Conservation (phyloP, 371 early-diverging fungal genomes). For the Mucor piriformis region DNA sequence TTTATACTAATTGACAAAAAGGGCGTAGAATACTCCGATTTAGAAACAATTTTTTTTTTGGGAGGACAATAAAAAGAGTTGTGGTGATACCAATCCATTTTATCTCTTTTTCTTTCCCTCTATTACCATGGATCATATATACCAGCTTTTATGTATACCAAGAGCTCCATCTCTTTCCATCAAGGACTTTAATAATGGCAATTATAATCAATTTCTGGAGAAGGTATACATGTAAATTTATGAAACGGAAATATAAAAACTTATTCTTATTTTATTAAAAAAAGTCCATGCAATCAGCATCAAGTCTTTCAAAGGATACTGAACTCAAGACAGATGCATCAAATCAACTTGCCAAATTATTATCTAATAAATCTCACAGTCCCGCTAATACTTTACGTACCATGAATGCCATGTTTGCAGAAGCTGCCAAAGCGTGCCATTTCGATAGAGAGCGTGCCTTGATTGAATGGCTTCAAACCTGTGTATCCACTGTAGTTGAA, state of each 20-base stretch:
- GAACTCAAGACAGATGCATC: constrained; percentile 24
- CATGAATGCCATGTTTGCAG: constrained; percentile 37
- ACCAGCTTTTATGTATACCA: constrained; percentile 26
- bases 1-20: neutral
- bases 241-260: neutral
- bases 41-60: neutral
- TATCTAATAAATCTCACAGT: constrained; percentile 36
- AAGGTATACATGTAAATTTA: constrained; percentile 6
- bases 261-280: too few relatives aligned
- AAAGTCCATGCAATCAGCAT: constrained; percentile 31
- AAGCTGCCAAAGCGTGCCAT: constrained; percentile 27
- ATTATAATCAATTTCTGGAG: constrained; percentile 23
- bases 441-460: constrained; percentile 35
- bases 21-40: too few relatives aligned
- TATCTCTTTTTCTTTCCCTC: neutral
- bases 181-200: constrained; percentile 19
- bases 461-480: constrained; percentile 45
- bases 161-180: constrained; percentile 16
- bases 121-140: constrained; percentile 17
- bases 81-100: neutral
- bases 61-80: neutral
- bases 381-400: constrained; percentile 35
- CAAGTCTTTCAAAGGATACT: constrained; percentile 19
- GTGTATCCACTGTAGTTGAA: constrained; percentile 39
- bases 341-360: constrained; percentile 21